Evolutionary conservation across 2,329 filamentous ascomycete species (phyloP).

Genomic region (Fusarium coicis): DNA sequence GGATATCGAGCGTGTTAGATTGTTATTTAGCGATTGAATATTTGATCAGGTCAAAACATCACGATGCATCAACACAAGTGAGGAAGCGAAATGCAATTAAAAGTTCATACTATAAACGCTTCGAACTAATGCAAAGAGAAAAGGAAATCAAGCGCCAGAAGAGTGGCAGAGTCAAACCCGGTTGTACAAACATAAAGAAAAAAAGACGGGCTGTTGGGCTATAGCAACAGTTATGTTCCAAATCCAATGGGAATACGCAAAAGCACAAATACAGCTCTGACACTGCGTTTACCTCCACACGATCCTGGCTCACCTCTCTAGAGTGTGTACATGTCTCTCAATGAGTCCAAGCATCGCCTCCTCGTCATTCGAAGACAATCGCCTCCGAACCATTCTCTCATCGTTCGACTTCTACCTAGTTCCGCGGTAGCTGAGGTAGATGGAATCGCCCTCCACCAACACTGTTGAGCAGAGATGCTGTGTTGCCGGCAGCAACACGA

Average conservation of each 20-base stretch:
- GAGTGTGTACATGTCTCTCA: constrained; percentile 1
- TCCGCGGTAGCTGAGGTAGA: constrained; percentile 40
- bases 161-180: constrained; percentile 28
- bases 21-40: background rate
- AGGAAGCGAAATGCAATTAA: constrained; percentile 43
- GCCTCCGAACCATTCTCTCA: background rate
- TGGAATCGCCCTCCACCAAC: constrained; percentile 38
- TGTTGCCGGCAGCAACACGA: constrained; percentile 17
- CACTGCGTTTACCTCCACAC: constrained; percentile 9
- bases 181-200: constrained; percentile 32
- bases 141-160: constrained; percentile 37
- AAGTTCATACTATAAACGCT: constrained; percentile 46
- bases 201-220: constrained; percentile 27
- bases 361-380: background rate
- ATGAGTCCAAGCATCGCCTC: background rate
- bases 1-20: background rate
- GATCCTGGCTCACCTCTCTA: background rate
- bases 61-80: background rate
- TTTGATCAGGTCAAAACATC: background rate
- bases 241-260: constrained; percentile 37
- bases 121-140: constrained; percentile 41
- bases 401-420: constrained; percentile 1
- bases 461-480: constrained; percentile 22
- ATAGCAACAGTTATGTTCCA: constrained; percentile 27
- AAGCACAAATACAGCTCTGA: constrained; percentile 21